Base-by-base conservation (phyloP, 805 yeast genomes). In the Yamadazyma ubonensis region DNA sequence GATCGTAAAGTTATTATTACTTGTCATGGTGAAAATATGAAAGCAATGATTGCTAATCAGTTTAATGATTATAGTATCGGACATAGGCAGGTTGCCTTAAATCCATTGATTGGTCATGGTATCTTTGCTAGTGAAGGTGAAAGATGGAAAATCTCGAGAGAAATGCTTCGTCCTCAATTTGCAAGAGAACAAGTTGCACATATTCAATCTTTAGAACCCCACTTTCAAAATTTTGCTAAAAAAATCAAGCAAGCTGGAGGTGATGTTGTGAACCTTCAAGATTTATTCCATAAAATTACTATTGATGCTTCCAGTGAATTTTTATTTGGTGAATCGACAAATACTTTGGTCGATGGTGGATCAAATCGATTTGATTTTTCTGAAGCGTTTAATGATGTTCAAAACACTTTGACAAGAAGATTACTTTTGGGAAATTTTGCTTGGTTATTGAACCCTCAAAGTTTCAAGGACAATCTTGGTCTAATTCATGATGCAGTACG, bases 301-400 rank as follows among this genome's bases (percentile, higher is more conserved):
- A 59, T 67, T 37, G 73, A 67, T 47, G 54, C 70, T 17, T 58
- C 71, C 3, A 53, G 70, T 15, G 72, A 67, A 43, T 65, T 67
- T 44, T 53, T 67, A 38, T 65, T 67, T 50, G 73, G 72, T 14
- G 65, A 63, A 42, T 52, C 65, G 9, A 59, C 55, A 23, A 61
- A 57, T 50, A 35, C 51, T 3, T 40, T 47, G 17, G 3, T 17
- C 10, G 8, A 20, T 4, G 28, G 19, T 11, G 2, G 19, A 8
- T 52, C 58, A 43, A 55, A 53, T 18, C 67, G 65, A 3, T 64
- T 60, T 39, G 41, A 42, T 11, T 47, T 47, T 22, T 33, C 44
- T 3, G 60, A 57, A 4, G 54, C 69, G 14, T 68, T 68, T 45
- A 64, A 65, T 46, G 36, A 38, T n/a, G 51, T 70, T 2, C 72